Percentiles rank a stretch among this genome's conserved stretches.
These are phyloP conservation scores for Aschersonia sp. DNA, from an alignment of 2,329 filamentous ascomycete genomes.

Conservation along the genomic window DNA sequence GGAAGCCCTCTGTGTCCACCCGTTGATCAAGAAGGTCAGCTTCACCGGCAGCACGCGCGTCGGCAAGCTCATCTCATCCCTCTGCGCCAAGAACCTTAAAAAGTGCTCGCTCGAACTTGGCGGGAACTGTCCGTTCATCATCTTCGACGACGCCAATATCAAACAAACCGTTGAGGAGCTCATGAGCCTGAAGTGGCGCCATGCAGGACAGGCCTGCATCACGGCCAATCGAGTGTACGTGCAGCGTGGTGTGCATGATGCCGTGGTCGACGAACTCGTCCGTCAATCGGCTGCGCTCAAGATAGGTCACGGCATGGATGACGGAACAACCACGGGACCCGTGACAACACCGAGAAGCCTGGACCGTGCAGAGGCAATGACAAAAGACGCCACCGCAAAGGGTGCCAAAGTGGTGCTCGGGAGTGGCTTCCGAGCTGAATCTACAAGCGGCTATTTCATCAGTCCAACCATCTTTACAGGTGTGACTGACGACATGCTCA, in stretches of 20 bases:
- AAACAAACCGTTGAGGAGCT: slow-evolving; percentile 52
- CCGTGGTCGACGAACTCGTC: slow-evolving; percentile 40
- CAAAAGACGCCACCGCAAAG: slow-evolving; percentile 42
- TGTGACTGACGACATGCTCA: slow-evolving; percentile 51
- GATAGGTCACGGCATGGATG: slow-evolving; percentile 44
- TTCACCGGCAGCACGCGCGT: slow-evolving; percentile 64
- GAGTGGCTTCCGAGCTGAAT: slow-evolving; percentile 28
- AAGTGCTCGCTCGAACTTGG: slow-evolving; percentile 56
- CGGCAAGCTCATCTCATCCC: slow-evolving; percentile 48
- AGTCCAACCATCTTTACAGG: slow-evolving; percentile 53
- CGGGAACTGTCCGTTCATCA: slow-evolving; percentile 52
- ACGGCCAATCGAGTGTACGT: slow-evolving; percentile 47
- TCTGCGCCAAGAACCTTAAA: slow-evolving; percentile 49
- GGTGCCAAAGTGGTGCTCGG: slow-evolving; percentile 43
- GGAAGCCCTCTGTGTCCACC: slow-evolving; percentile 31
- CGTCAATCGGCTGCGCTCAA: slow-evolving; percentile 37
- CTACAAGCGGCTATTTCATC: slow-evolving; percentile 48
- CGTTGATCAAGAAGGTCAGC: slow-evolving; percentile 46
- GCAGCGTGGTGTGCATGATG: slow-evolving; percentile 45
- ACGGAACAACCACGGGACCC: slow-evolving; percentile 18
- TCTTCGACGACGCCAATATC: slow-evolving; percentile 54
- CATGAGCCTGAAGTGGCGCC: slow-evolving; percentile 51
- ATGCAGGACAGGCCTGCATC: slow-evolving; percentile 60
- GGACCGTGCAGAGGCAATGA: slow-evolving; percentile 30
- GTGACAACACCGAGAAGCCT: slow-evolving; percentile 18